A percentile compares a stretch with the other conserved stretches of the same genome.
These are phyloP conservation scores for Pichia eremophila DNA, from an alignment of 805 yeast genomes.

Conservation along the genomic window DNA sequence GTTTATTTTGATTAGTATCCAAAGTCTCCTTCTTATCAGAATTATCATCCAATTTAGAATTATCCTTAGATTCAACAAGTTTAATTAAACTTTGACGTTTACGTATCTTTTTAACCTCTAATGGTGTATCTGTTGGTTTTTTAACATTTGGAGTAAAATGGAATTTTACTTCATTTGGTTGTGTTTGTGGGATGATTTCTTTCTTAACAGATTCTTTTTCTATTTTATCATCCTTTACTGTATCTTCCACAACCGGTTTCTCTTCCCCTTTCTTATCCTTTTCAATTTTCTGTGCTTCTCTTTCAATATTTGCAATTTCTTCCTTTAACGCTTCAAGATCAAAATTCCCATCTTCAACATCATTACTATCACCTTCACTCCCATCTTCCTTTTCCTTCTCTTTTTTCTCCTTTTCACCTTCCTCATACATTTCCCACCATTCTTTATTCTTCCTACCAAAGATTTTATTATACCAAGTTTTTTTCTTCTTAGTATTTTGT, in stretches of 20 bases:
- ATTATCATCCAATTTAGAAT: not conserved
- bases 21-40: too few species aligned
- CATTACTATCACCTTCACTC: not conserved
- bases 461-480: conserved; percentile 34
- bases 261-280: not conserved
- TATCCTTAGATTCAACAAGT: conserved; percentile 3
- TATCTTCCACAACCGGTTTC: too few species aligned
- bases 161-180: not conserved
- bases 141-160: conserved; percentile 1
- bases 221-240: not conserved
- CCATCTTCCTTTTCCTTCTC: not conserved
- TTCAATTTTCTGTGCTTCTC: conserved; percentile 21
- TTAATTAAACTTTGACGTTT: conserved; percentile 6
- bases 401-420: conserved; percentile 26
- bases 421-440: conserved; percentile 50
- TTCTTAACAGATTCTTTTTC: not conserved
- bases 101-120: not conserved
- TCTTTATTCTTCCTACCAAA: conserved; percentile 40
- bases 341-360: conserved; percentile 24
- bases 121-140: not conserved
- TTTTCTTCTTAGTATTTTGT: conserved; percentile 22
- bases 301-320: conserved; percentile 38
- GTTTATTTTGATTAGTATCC: not conserved
- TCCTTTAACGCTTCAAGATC: conserved; percentile 35
- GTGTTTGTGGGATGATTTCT: not conserved